Conservation (phyloP, 78 protist species). For the Speleostelium caveatum region DNA sequence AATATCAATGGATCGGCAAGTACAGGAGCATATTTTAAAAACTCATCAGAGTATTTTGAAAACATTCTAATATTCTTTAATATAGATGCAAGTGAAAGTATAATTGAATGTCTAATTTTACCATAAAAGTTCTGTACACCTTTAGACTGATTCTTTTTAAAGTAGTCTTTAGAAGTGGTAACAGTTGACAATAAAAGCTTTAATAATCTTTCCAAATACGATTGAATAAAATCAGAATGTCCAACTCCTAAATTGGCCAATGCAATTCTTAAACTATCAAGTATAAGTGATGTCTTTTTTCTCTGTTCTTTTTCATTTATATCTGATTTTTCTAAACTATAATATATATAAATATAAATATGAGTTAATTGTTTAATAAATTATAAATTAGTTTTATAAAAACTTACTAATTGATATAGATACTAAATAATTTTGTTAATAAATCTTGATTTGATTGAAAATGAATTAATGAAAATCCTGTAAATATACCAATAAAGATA, state of each 20-base stretch:
- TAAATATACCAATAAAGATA: slow-evolving; percentile 19
- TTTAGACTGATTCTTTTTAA: slow-evolving; percentile 3
- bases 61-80: neutral
- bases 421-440: too few relatives aligned
- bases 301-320: slow-evolving; percentile 23
- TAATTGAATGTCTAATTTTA: neutral
- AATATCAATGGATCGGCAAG: slow-evolving; percentile 34
- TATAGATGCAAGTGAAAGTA: neutral
- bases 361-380: too few relatives aligned
- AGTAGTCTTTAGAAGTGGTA: slow-evolving; percentile 3
- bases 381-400: too few relatives aligned
- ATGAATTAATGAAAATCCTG: slow-evolving; percentile 2
- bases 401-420: too few relatives aligned
- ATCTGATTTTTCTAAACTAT: neutral
- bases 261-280: slow-evolving; percentile 42
- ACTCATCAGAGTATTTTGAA: neutral
- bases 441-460: neutral
- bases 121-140: neutral
- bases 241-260: neutral
- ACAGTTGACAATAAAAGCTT: slow-evolving; percentile 19
- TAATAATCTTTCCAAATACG: neutral
- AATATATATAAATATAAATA: too few relatives aligned
- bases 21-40: slow-evolving; percentile 2
- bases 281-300: slow-evolving; percentile 1
- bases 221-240: neutral